A percentile compares a stretch with the other conserved stretches of the same genome.
Conservation (phyloP, 202 grass and related monocot genomes). For the Panicum hallii region DNA sequence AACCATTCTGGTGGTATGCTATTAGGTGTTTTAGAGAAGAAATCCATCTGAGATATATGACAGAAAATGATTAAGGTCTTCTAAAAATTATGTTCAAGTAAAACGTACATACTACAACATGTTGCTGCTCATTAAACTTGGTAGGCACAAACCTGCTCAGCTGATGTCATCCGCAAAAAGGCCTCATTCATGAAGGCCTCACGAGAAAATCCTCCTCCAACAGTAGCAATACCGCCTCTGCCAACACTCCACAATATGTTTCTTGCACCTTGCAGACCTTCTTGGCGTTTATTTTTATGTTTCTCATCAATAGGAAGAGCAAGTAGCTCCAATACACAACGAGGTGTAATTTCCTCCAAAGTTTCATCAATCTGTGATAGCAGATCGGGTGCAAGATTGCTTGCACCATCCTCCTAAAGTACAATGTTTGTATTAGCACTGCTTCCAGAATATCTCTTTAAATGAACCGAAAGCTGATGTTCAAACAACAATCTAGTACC, state of each 20-base stretch:
- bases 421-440: conserved; percentile 40
- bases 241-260: conserved; percentile 93
- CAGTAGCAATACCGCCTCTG: conserved; percentile 69
- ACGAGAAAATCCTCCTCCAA: conserved; percentile 94
- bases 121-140: conserved; percentile 27
- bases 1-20: conserved; percentile 89
- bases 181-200: conserved; percentile 89
- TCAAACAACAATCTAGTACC: conserved; percentile 18
- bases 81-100: conserved; percentile 5
- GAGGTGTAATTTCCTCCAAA: conserved; percentile 89
- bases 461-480: conserved; percentile 8
- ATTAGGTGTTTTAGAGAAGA: conserved; percentile 88
- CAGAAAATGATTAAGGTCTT: conserved; percentile 36
- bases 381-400: conserved; percentile 85
- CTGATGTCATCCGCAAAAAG: conserved; percentile 82
- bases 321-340: conserved; percentile 87
- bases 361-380: conserved; percentile 87
- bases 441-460: not conserved
- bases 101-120: conserved; percentile 7
- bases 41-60: conserved; percentile 70
- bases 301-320: conserved; percentile 73
- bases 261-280: conserved; percentile 75
- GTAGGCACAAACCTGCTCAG: conserved; percentile 72
- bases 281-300: conserved; percentile 68
- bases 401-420: conserved; percentile 88